Percentiles rank a stretch among this genome's conserved stretches.
These are phyloP conservation scores for Gilbertella persicaria DNA, from an alignment of 371 early-diverging fungal genomes.

Conservation along the genomic window DNA sequence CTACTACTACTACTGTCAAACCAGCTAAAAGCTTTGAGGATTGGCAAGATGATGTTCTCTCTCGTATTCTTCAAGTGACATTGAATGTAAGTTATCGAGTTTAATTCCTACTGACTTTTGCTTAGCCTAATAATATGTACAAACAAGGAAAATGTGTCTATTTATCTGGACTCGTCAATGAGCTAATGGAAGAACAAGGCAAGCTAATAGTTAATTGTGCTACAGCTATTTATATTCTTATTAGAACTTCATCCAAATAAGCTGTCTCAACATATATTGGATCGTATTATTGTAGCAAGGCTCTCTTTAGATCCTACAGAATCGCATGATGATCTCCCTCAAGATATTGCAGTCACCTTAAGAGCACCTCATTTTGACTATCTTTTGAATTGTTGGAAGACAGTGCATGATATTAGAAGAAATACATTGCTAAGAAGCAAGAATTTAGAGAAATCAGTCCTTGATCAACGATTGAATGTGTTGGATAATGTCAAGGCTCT, in stretches of 20 bases:
- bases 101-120: neutral
- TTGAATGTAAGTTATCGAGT: constrained; percentile 60
- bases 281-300: constrained; percentile 78
- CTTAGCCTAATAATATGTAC: constrained; percentile 28
- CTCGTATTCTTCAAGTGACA: constrained; percentile 81
- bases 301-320: constrained; percentile 68
- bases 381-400: constrained; percentile 76
- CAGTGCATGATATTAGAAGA: constrained; percentile 54
- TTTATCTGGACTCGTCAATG: constrained; percentile 31
- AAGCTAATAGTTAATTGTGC: neutral
- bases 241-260: constrained; percentile 43
- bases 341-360: constrained; percentile 47
- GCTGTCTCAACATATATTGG: constrained; percentile 59
- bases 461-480: constrained; percentile 60
- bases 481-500: constrained; percentile 59
- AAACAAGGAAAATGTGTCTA: constrained; percentile 45
- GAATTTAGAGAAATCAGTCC: constrained; percentile 57
- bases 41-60: constrained; percentile 85
- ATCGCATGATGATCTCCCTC: constrained; percentile 31
- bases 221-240: neutral
- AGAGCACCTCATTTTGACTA: constrained; percentile 71
- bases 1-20: constrained; percentile 17
- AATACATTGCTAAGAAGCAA: constrained; percentile 52
- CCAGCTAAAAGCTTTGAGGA: constrained; percentile 72
- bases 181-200: constrained; percentile 48